Evolutionary conservation across 768 basidiomycete species (phyloP), one percentile per base, ranked within the genome.

Genomic region (Boletus sp.): DNA sequence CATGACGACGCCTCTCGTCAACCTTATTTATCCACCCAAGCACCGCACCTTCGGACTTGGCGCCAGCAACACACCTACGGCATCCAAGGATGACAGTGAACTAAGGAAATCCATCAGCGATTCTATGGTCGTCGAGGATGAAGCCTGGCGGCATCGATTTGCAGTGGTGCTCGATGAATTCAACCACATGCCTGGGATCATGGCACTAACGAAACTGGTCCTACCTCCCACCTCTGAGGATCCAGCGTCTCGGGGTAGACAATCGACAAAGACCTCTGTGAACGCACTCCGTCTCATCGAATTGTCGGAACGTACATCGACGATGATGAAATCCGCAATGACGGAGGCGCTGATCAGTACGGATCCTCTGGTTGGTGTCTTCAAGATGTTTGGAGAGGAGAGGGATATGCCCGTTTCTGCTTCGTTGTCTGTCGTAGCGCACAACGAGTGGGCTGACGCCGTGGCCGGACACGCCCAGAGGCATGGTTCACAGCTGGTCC

Each of bases 121-220:
- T 15, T 59, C 47, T 11, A 37, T 50, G 10, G 27, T 9, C 0
- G 30, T 17, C 6, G 54, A 64, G 9, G 58, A 52, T 2, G 57
- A 44, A 7, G n/a, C 54, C 10, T 66, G 60, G 64, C 62, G 66
- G 3, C 43, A 47, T 44, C 79, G 84, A 27, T 89, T 94, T 71
- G 82, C 88, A 0, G 83, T 98, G 55, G 85, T 98, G n/a, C 79
- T 98, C 11, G 93, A 96, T 65, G 90, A 87, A 70, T 76, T 95
- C 54, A 91, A 93, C 58, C 90, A 95, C 66, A 72, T 98, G 15
- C 87, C 94, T 0, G 84, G 88, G 6, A 85, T 93, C 74, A 94
- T 99, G 90, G 83, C 91, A 3, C 75, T 98, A 41, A 83, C 90
- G 0, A 89, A 95, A 64, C 81, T 98, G 32, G 77, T 97, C 19